A percentile compares a stretch with the other conserved stretches of the same genome.
phyloP scores from a whole-genome alignment of 768 basidiomycete species.

The Flagelloscypha sp. region DNA sequence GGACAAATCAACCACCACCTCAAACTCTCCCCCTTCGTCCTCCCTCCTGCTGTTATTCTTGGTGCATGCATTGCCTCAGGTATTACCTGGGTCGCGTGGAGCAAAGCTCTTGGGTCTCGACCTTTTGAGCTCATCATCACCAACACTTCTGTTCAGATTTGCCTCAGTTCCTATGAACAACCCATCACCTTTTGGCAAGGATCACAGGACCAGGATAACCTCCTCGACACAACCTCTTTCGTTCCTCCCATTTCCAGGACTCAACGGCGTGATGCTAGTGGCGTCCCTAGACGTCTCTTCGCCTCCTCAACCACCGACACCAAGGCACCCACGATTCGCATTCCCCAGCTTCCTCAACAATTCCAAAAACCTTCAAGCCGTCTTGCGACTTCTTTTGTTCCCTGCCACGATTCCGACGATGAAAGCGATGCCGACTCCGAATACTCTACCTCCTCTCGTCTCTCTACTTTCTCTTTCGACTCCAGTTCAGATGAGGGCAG shows the following conservation, averaged over 20 bases:
- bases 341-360: too few relatives aligned
- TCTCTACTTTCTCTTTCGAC: conserved; percentile 1
- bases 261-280: too few relatives aligned
- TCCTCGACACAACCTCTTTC: too few relatives aligned
- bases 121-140: conserved; percentile 6
- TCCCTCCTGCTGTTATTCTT: conserved; percentile 5
- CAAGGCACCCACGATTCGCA: too few relatives aligned
- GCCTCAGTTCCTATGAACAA: too few relatives aligned
- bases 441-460: conserved; percentile 3
- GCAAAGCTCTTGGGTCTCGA: conserved; percentile 5
- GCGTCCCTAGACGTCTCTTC: conserved; percentile 1
- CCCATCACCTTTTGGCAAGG: too few relatives aligned
- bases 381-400: too few relatives aligned
- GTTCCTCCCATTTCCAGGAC: too few relatives aligned
- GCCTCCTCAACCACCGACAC: conserved; percentile 4
- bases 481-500: conserved; percentile 5
- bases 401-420: not conserved
- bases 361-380: too few relatives aligned
- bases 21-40: not conserved
- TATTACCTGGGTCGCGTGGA: conserved; percentile 10
- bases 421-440: not conserved
- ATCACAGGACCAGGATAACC: too few relatives aligned
- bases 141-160: too few relatives aligned
- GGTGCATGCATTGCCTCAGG: conserved; percentile 10
- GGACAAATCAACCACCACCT: too few relatives aligned